These are phyloP conservation scores for Phytophthora chlamydospora DNA, from an alignment of 352 stramenopile genomes.

Conservation along the genomic window DNA sequence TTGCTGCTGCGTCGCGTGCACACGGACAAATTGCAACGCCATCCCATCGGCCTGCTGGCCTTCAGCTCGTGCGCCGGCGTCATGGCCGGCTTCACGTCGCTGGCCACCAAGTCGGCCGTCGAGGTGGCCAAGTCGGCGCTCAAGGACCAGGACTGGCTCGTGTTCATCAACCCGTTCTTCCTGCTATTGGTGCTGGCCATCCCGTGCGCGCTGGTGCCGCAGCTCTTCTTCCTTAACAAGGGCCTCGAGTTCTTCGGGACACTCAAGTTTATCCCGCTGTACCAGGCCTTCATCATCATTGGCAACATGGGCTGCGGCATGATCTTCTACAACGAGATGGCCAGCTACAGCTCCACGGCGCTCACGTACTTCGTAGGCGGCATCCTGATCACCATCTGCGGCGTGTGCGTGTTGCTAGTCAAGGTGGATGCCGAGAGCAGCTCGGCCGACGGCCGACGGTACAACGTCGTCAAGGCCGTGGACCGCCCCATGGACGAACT, in stretches of 20 bases:
- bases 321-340: slow-evolving; percentile 86
- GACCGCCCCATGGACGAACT: slow-evolving; percentile 35
- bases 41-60: slow-evolving; percentile 58
- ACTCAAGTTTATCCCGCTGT: slow-evolving; percentile 83
- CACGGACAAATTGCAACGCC: slow-evolving; percentile 54
- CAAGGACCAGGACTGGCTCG: slow-evolving; percentile 38
- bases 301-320: slow-evolving; percentile 78
- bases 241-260: slow-evolving; percentile 80
- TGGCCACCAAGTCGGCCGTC: slow-evolving; percentile 77
- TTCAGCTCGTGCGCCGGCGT: slow-evolving; percentile 78
- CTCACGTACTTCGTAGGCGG: slow-evolving; percentile 58
- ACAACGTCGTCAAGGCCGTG: slow-evolving; percentile 26
- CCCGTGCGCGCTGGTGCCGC: slow-evolving; percentile 61
- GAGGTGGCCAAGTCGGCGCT: slow-evolving; percentile 67
- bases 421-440: slow-evolving; percentile 51
- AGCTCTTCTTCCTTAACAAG: slow-evolving; percentile 84
- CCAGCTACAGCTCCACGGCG: slow-evolving; percentile 49
- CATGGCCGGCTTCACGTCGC: slow-evolving; percentile 80
- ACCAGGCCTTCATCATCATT: slow-evolving; percentile 85
- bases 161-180: slow-evolving; percentile 77
- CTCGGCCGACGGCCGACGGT: slow-evolving; percentile 10
- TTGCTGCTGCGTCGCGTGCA: slow-evolving; percentile 65
- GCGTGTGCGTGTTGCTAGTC: slow-evolving; percentile 65
- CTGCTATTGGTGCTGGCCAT: slow-evolving; percentile 62
- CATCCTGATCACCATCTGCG: slow-evolving; percentile 62